phyloP scores from a whole-genome alignment of 768 basidiomycete species.

The Collybia mongolica region DNA sequence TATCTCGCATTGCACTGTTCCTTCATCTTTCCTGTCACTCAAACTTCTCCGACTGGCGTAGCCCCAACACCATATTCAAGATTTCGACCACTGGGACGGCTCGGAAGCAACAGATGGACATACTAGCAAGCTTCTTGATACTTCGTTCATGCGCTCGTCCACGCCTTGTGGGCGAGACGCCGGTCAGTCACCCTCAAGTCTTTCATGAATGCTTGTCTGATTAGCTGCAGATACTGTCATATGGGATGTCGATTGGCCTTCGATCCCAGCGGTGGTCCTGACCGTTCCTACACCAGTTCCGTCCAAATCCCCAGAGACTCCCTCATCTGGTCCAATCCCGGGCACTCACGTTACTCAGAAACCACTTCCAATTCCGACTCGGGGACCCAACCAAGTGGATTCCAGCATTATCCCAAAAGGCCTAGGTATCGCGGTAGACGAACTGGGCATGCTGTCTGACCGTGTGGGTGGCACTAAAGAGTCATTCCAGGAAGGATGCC shows the following conservation, averaged over 20 bases:
- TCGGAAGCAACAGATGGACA: background rate
- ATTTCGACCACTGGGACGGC: background rate
- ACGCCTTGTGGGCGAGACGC: background rate
- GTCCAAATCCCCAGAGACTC: background rate
- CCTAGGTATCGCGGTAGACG: background rate
- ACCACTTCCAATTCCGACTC: background rate
- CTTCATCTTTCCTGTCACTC: too few relatives aligned
- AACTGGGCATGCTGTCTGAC: background rate
- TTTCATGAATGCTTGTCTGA: background rate
- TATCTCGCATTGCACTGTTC: too few relatives aligned
- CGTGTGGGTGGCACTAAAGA: background rate
- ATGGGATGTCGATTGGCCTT: background rate
- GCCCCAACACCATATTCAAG: too few relatives aligned
- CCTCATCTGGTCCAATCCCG: background rate
- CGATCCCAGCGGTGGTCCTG: background rate
- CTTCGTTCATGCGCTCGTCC: background rate
- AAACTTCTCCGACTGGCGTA: too few relatives aligned
- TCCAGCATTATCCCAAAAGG: background rate
- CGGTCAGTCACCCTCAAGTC: background rate
- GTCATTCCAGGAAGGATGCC: background rate
- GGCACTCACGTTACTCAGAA: background rate
- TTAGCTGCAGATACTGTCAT: background rate
- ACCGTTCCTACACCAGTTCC: background rate
- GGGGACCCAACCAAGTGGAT: background rate
- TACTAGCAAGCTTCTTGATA: background rate